Conservation (phyloP, 1,139 yeast species). For the Geotrichum citri-aurantii region DNA sequence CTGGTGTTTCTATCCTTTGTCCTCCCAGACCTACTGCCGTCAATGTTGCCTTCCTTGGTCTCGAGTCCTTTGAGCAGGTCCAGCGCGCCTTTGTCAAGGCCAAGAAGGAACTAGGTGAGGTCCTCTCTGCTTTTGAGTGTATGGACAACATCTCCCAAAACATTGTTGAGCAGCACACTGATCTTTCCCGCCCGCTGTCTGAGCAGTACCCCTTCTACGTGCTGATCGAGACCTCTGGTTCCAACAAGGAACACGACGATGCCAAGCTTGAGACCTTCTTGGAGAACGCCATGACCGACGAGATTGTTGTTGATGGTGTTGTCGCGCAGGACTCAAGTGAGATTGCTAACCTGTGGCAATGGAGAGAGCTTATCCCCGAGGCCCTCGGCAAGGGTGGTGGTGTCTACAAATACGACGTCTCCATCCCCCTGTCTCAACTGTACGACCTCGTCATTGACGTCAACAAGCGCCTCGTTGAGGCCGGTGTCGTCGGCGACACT, state of each 20-base stretch:
- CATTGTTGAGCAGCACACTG: constrained; percentile 49
- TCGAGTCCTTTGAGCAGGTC: constrained; percentile 74
- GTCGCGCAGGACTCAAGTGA: constrained; percentile 92
- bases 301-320: constrained; percentile 80
- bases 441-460: constrained; percentile 77
- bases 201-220: constrained; percentile 77
- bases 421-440: constrained; percentile 73
- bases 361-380: constrained; percentile 94
- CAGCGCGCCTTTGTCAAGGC: constrained; percentile 78
- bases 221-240: constrained; percentile 89
- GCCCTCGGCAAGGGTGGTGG: constrained; percentile 84
- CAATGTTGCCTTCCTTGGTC: constrained; percentile 85
- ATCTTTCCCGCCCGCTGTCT: constrained; percentile 67
- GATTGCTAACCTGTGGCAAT: constrained; percentile 73
- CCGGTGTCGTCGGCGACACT: constrained; percentile 57
- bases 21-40: constrained; percentile 87
- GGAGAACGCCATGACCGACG: constrained; percentile 80
- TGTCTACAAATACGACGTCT: constrained; percentile 93
- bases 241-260: constrained; percentile 61
- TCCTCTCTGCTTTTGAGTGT: constrained; percentile 88
- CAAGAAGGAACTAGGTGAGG: constrained; percentile 71
- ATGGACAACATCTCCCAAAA: constrained; percentile 79
- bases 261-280: constrained; percentile 63
- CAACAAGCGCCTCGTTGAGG: constrained; percentile 49
- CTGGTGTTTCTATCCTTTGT: constrained; percentile 84